Evolutionary conservation across 768 basidiomycete genomes (phyloP).

Genomic region (Dentipellis sp.): DNA sequence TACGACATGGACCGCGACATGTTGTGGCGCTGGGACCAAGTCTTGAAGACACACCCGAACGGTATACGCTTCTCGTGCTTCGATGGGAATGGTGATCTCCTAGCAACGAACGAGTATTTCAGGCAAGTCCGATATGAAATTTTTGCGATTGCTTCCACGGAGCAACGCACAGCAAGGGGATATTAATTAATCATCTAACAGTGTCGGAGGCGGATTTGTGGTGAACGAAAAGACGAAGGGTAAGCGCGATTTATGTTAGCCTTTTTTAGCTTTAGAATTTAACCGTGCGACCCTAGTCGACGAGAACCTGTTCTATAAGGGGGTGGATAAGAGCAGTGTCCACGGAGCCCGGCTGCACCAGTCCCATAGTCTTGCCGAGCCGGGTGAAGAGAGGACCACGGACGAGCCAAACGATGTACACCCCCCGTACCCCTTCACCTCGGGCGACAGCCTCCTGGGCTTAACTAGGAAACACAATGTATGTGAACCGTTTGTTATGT

Average conservation of each 20-base stretch:
- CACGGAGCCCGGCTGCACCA: constrained; percentile 76
- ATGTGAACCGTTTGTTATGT: constrained; percentile 19
- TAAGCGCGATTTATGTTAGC: constrained; percentile 17
- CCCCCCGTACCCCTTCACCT: constrained; percentile 79
- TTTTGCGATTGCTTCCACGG: neutral
- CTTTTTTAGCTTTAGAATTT: neutral
- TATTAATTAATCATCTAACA: constrained; percentile 13
- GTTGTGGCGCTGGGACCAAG: constrained; percentile 86
- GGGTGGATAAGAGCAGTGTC: constrained; percentile 74
- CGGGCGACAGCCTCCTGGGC: constrained; percentile 64
- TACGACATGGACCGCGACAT: constrained; percentile 90
- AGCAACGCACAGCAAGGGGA: neutral
- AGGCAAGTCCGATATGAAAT: constrained; percentile 29
- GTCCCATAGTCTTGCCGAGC: constrained; percentile 28
- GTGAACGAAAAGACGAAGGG: constrained; percentile 93
- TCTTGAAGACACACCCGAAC: constrained; percentile 85
- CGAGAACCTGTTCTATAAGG: constrained; percentile 93
- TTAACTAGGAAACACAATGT: constrained; percentile 78
- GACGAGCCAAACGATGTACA: constrained; percentile 30
- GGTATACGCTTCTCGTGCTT: constrained; percentile 92
- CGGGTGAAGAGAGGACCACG: constrained; percentile 18
- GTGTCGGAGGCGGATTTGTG: constrained; percentile 91
- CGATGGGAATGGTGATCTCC: constrained; percentile 66
- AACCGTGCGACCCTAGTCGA: constrained; percentile 44
- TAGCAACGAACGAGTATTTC: constrained; percentile 94